phyloP scores from a whole-genome alignment of 2,329 filamentous ascomycete species.

The Calcarisporium arbuscula region DNA sequence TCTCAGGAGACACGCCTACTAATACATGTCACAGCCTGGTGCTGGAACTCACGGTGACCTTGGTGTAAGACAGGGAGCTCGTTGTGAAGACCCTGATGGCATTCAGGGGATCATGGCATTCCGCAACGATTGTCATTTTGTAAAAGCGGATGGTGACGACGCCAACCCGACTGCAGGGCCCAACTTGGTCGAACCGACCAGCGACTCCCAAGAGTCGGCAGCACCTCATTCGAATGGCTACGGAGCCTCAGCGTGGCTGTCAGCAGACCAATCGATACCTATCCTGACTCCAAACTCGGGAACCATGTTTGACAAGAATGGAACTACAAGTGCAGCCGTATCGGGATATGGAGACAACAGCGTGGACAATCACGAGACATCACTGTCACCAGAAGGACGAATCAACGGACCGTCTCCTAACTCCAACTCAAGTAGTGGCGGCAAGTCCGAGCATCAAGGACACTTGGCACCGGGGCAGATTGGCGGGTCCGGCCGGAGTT shows the following conservation, averaged over 20 bases:
- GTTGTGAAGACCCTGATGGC: conserved; percentile 28
- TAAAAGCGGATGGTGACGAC: conserved; percentile 33
- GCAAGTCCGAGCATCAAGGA: conserved; percentile 21
- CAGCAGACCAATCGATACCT: conserved; percentile 32
- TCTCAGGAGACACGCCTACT: too few relatives aligned
- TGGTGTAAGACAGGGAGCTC: conserved; percentile 12
- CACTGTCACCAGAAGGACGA: conserved; percentile 43
- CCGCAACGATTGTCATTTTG: conserved; percentile 37
- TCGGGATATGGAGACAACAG: conserved; percentile 36
- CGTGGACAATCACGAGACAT: conserved; percentile 40
- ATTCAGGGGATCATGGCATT: conserved; percentile 38
- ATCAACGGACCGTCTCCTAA: conserved; percentile 45
- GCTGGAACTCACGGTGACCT: conserved; percentile 13
- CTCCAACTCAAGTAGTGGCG: conserved; percentile 48
- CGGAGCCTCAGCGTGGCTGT: conserved; percentile 29
- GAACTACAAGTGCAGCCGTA: conserved; percentile 19
- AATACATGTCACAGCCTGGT: conserved; percentile 22
- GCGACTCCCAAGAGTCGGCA: conserved; percentile 15
- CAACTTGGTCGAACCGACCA: conserved; percentile 32
- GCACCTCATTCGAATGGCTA: conserved; percentile 19
- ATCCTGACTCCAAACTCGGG: conserved; percentile 28
- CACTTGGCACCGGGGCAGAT: conserved; percentile 21
- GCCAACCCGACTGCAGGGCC: conserved; percentile 32
- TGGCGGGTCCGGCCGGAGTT: conserved; percentile 31
- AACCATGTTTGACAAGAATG: conserved; percentile 26